phyloP scores from a whole-genome alignment of 2,329 filamentous ascomycete species.

The Dactylellina haptotyla region DNA sequence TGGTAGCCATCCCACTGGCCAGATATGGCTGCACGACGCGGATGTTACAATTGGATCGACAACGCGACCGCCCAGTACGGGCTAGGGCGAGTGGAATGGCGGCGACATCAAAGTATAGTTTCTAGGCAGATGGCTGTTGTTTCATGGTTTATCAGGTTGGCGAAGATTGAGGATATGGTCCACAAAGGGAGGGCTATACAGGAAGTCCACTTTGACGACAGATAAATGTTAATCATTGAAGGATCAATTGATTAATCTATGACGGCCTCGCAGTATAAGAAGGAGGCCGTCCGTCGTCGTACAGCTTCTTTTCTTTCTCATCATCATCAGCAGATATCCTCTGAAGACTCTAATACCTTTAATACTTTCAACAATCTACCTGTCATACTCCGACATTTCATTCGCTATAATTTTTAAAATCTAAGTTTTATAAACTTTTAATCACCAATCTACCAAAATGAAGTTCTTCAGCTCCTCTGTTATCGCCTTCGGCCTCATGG shows the following conservation, averaged over 20 bases:
- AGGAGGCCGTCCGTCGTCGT: not conserved
- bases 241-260: not conserved
- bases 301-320: not conserved
- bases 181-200: not conserved
- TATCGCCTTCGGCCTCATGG: slow-evolving; percentile 37
- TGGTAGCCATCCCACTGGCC: not conserved
- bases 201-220: not conserved
- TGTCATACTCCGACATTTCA: slow-evolving; percentile 19
- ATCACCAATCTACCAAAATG: slow-evolving; percentile 33
- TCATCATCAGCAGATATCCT: slow-evolving; percentile 17
- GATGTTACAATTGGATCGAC: slow-evolving; percentile 31
- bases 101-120: slow-evolving; percentile 4
- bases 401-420: slow-evolving; percentile 12
- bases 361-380: not conserved
- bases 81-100: not conserved
- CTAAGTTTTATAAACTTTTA: slow-evolving; percentile 9
- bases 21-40: slow-evolving; percentile 1
- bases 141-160: not conserved
- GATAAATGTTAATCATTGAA: not conserved
- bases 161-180: not conserved
- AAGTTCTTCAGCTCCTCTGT: slow-evolving; percentile 49
- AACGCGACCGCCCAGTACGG: not conserved
- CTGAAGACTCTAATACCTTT: not conserved
- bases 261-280: slow-evolving; percentile 29
- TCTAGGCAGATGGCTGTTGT: slow-evolving; percentile 15